phyloP scores from a whole-genome alignment of 129 eudicot species.

The Flaveria trinervia region DNA sequence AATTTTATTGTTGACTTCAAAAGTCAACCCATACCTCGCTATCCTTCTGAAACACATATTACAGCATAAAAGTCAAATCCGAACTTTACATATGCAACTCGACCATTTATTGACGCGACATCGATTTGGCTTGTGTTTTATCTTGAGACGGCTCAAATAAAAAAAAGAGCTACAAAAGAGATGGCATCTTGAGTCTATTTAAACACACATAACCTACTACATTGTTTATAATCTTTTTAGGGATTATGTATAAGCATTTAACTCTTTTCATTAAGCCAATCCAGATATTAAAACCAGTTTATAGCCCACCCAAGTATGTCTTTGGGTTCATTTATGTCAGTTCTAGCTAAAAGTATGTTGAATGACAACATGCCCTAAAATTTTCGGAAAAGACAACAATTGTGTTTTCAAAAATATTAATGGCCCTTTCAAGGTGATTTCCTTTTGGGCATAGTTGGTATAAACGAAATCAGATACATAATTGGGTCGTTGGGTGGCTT shows the following conservation, averaged over 20 bases:
- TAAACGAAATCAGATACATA: not conserved
- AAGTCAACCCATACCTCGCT: not conserved
- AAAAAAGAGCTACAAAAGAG: not conserved
- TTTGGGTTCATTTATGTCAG: not conserved
- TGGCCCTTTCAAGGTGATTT: not conserved
- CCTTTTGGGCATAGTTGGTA: not conserved
- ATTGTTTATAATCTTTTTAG: not conserved
- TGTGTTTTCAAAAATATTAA: not conserved
- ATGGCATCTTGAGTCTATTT: not conserved
- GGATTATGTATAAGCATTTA: not conserved
- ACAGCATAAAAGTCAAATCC: not conserved
- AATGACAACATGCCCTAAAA: not conserved
- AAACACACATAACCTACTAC: not conserved
- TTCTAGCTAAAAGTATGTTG: not conserved
- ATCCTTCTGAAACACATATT: not conserved
- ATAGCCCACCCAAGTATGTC: not conserved
- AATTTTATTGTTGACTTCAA: not conserved
- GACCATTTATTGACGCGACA: not conserved
- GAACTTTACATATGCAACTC: not conserved
- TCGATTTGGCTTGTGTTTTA: not conserved
- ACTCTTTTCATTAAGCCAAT: not conserved
- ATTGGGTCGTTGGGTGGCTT: not conserved
- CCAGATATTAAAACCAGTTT: not conserved
- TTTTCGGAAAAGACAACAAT: not conserved
- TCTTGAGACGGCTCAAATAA: not conserved